These are phyloP conservation scores for Schizochytrium sp. DNA, from an alignment of 108 stramenopile species.

Conservation along the genomic window DNA sequence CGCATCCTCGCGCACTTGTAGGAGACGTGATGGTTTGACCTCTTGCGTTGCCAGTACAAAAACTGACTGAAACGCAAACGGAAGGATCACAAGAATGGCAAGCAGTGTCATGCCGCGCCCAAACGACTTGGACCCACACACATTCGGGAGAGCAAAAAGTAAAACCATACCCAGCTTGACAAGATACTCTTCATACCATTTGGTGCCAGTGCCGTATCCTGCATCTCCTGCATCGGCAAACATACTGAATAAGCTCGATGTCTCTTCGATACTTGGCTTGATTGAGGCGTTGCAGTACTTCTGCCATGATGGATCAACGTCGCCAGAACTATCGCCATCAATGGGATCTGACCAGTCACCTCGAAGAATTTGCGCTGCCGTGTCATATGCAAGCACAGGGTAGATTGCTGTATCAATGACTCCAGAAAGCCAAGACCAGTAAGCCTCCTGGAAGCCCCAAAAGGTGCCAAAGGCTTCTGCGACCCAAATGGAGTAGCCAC, in stretches of 20 bases:
- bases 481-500: conserved; percentile 48
- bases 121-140: conserved; percentile 27
- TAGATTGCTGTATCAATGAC: conserved; percentile 58
- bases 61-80: conserved; percentile 8
- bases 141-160: conserved; percentile 42
- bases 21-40: background rate
- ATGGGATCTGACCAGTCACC: conserved; percentile 25
- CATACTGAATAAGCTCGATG: background rate
- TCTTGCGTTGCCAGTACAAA: conserved; percentile 1
- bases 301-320: background rate
- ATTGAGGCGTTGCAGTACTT: conserved; percentile 4
- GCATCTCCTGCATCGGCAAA: background rate
- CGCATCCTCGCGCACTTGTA: background rate
- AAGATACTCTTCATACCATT: conserved; percentile 1
- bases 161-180: conserved; percentile 56
- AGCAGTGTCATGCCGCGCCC: conserved; percentile 49
- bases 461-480: conserved; percentile 36
- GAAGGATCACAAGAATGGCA: background rate
- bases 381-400: conserved; percentile 19
- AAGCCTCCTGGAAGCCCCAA: conserved; percentile 58
- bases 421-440: conserved; percentile 56
- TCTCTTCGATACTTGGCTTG: background rate
- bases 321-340: background rate
- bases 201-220: background rate
- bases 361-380: conserved; percentile 3